Evolutionary conservation across 495 filamentous ascomycete genomes (phyloP).

Genomic region (Aspergillus diversus): DNA sequence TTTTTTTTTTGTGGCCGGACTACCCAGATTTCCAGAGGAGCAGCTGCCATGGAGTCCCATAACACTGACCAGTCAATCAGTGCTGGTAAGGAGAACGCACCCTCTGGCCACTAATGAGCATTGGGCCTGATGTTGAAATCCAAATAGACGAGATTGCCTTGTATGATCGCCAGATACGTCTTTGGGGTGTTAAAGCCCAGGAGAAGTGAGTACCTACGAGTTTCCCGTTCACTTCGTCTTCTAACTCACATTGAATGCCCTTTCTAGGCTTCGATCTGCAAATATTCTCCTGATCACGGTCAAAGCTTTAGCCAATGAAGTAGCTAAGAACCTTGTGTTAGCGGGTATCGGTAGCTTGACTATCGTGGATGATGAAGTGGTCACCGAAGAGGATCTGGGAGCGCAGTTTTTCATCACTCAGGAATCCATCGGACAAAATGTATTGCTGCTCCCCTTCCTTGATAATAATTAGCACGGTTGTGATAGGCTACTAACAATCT

Average conservation of each 20-base stretch:
- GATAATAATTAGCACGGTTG: not conserved
- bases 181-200: slow-evolving; percentile 96
- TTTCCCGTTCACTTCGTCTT: not conserved
- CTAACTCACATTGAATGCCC: slow-evolving; percentile 20
- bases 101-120: not conserved
- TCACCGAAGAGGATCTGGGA: slow-evolving; percentile 81
- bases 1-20: too few species aligned
- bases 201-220: slow-evolving; percentile 57
- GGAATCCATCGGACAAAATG: slow-evolving; percentile 74
- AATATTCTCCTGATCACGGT: slow-evolving; percentile 89
- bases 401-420: slow-evolving; percentile 86
- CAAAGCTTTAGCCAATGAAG: slow-evolving; percentile 89
- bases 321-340: slow-evolving; percentile 96
- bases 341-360: slow-evolving; percentile 93
- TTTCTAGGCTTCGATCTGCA: slow-evolving; percentile 76
- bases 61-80: slow-evolving; percentile 50
- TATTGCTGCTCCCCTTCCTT: slow-evolving; percentile 33
- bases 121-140: slow-evolving; percentile 13
- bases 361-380: slow-evolving; percentile 77
- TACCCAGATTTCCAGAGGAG: not conserved
- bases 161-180: slow-evolving; percentile 97
- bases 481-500: slow-evolving; percentile 12
- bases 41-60: slow-evolving; percentile 36
- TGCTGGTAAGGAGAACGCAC: slow-evolving; percentile 45
- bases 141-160: slow-evolving; percentile 88